Conservation (phyloP, 1,284 basidiomycete genomes). For the Ceratobasidium sp. region DNA sequence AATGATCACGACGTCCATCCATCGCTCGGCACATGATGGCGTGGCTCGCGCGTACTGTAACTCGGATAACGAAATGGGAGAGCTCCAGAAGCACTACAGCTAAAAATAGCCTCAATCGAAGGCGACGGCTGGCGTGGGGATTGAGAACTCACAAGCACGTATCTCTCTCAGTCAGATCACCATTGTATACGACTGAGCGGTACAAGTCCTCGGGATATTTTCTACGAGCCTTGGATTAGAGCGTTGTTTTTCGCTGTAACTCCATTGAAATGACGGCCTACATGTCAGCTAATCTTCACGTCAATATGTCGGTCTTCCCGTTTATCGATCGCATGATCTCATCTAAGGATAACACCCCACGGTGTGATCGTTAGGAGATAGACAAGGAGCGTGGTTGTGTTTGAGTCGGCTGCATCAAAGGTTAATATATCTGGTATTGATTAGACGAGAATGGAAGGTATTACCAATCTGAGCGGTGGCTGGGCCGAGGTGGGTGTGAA, state of each 20-base stretch:
- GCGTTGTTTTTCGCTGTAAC: neutral
- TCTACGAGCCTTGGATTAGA: slow-evolving; percentile 43
- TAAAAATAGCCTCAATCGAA: slow-evolving; percentile 51
- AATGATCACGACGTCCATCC: slow-evolving; percentile 73
- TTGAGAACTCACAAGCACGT: slow-evolving; percentile 63
- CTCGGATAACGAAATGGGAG: slow-evolving; percentile 59
- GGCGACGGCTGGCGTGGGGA: neutral
- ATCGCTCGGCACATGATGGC: slow-evolving; percentile 69
- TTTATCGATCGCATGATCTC: slow-evolving; percentile 71
- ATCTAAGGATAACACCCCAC: slow-evolving; percentile 66
- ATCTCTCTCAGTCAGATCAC: slow-evolving; percentile 64
- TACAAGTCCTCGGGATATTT: slow-evolving; percentile 70
- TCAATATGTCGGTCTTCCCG: slow-evolving; percentile 68
- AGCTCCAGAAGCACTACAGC: slow-evolving; percentile 77
- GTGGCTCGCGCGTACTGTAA: slow-evolving; percentile 59
- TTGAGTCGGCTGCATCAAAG: slow-evolving; percentile 64
- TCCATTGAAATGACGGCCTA: slow-evolving; percentile 52
- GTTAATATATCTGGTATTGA: slow-evolving; percentile 24
- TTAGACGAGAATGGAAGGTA: slow-evolving; percentile 31
- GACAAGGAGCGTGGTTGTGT: slow-evolving; percentile 69
- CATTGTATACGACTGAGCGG: slow-evolving; percentile 56
- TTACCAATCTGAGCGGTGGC: slow-evolving; percentile 63
- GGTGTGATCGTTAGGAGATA: slow-evolving; percentile 65
- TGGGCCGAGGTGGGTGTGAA: slow-evolving; percentile 69
- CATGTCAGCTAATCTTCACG: slow-evolving; percentile 68